Conservation (phyloP, 2,329 filamentous ascomycete species). For the Fusarium clavum region DNA sequence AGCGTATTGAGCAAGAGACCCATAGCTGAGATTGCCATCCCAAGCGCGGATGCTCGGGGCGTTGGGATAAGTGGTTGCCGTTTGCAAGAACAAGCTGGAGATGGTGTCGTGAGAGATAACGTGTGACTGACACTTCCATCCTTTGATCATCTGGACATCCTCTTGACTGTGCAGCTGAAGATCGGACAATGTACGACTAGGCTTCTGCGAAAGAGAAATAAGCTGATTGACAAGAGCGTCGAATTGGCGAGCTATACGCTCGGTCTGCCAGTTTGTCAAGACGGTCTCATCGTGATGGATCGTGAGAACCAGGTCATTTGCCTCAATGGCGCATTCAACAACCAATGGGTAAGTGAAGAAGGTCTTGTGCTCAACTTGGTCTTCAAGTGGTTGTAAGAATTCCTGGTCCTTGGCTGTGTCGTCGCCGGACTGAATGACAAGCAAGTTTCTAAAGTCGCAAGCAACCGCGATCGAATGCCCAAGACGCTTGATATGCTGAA, state of each 20-base stretch:
- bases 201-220: constrained; percentile 4
- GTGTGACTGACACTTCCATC: constrained; percentile 9
- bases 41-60: constrained; percentile 28
- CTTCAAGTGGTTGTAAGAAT: constrained; percentile 14
- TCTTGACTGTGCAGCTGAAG: constrained; percentile 17
- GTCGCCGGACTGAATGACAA: constrained; percentile 46
- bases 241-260: constrained; percentile 33
- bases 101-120: background rate
- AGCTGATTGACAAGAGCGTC: constrained; percentile 31
- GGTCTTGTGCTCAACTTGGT: constrained; percentile 1
- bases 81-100: constrained; percentile 19
- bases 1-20: constrained; percentile 15
- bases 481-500: constrained; percentile 47
- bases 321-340: constrained; percentile 34
- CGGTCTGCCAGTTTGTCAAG: constrained; percentile 27
- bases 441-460: constrained; percentile 45
- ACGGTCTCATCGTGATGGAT: constrained; percentile 25
- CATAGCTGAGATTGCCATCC: constrained; percentile 38
- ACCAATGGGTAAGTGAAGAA: constrained; percentile 46
- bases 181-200: constrained; percentile 18
- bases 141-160: constrained; percentile 24
- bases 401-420: background rate
- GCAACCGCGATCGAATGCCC: constrained; percentile 25
- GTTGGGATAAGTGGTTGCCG: background rate
- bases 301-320: constrained; percentile 5